A percentile compares a stretch with the other conserved stretches of the same genome.
phyloP scores from a whole-genome alignment of 805 yeast species.

The Candida rishiriensis region DNA sequence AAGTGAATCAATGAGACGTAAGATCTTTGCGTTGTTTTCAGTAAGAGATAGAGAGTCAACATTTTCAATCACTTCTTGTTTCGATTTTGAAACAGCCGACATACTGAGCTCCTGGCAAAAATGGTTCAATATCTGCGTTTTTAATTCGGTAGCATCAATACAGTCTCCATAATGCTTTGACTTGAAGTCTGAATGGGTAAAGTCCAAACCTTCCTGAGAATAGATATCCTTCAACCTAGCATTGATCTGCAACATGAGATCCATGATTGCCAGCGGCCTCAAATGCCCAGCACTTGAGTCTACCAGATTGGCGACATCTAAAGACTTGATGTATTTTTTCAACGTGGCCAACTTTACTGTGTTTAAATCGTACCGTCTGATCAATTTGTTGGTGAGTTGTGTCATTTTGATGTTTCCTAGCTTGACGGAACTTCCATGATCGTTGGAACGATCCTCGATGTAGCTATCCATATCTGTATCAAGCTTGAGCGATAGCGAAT shows the following conservation, averaged over 20 bases:
- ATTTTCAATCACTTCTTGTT: neutral
- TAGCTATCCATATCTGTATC: neutral
- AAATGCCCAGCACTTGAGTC: neutral
- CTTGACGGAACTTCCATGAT: neutral
- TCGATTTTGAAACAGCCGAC: neutral
- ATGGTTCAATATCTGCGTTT: conserved; percentile 2
- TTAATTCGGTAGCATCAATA: neutral
- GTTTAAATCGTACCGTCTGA: conserved; percentile 1
- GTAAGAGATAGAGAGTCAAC: neutral
- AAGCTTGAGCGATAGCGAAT: neutral
- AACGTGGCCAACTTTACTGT: conserved; percentile 2
- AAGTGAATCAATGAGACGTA: conserved; percentile 3
- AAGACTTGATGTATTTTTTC: conserved; percentile 4
- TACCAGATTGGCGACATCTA: neutral
- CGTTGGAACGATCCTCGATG: too few species aligned
- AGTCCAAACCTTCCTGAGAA: neutral
- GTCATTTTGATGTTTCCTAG: neutral
- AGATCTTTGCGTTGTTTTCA: neutral
- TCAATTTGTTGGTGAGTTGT: conserved; percentile 1
- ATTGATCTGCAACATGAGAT: conserved; percentile 5
- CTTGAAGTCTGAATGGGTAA: conserved; percentile 4
- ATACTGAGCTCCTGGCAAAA: conserved; percentile 1
- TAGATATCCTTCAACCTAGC: neutral
- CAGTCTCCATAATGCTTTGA: neutral
- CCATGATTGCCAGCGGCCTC: neutral